Conservation (phyloP, 2,329 filamentous ascomycete species). For the Scytalidium sp. region DNA sequence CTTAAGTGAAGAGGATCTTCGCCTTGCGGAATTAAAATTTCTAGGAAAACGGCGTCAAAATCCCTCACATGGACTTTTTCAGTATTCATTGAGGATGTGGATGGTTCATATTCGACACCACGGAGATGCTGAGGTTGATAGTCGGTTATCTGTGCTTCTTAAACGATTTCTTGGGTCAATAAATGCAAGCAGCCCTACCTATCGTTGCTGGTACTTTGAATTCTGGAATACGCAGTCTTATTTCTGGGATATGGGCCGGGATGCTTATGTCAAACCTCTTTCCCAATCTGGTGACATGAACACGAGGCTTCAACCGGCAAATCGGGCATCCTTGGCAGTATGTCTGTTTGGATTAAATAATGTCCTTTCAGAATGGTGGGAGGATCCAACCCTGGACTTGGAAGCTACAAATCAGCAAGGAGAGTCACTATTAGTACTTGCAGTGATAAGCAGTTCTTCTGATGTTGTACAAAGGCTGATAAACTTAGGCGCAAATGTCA, state of each 20-base stretch:
- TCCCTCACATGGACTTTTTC: neutral
- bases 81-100: neutral
- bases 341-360: slow-evolving; percentile 3
- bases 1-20: neutral
- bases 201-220: slow-evolving; percentile 4
- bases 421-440: neutral
- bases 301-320: neutral
- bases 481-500: slow-evolving; percentile 8
- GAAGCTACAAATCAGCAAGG: neutral
- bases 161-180: slow-evolving; percentile 6
- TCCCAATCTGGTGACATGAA: neutral
- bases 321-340: slow-evolving; percentile 1
- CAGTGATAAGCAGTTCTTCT: neutral
- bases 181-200: slow-evolving; percentile 6
- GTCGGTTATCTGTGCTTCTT: neutral
- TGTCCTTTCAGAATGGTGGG: neutral
- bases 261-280: neutral
- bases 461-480: slow-evolving; percentile 4
- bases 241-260: neutral
- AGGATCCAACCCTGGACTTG: neutral
- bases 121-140: neutral
- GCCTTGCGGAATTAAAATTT: too few relatives aligned
- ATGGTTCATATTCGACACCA: neutral
- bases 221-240: neutral
- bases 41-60: neutral